These are phyloP conservation scores for Suillus discolor DNA, from an alignment of 768 basidiomycete species.

Conservation along the genomic window DNA sequence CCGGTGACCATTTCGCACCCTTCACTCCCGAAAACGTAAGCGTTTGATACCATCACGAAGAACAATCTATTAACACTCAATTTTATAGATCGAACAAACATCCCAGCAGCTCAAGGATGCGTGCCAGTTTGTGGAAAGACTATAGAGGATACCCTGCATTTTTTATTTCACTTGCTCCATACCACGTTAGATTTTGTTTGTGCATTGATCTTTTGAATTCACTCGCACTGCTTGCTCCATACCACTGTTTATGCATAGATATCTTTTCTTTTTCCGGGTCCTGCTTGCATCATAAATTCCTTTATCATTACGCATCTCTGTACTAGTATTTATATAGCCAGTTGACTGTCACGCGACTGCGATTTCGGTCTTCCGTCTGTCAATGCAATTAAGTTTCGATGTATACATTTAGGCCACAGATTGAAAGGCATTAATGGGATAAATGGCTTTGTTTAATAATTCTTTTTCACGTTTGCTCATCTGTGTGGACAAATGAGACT, in stretches of 20 bases:
- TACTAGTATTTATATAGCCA: neutral
- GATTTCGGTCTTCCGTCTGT: neutral
- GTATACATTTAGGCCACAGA: neutral
- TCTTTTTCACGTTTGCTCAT: neutral
- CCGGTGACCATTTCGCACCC: constrained; percentile 66
- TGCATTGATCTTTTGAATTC: neutral
- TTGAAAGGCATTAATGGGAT: too few species aligned
- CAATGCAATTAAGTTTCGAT: neutral
- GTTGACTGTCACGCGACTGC: neutral
- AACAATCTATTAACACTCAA: neutral
- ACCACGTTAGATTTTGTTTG: neutral
- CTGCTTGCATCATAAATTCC: neutral
- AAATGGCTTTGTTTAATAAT: neutral
- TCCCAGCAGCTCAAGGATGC: constrained; percentile 26
- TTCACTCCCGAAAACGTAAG: constrained; percentile 57
- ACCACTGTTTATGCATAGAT: neutral
- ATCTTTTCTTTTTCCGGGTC: neutral
- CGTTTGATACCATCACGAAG: neutral
- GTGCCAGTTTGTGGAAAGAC: constrained; percentile 14
- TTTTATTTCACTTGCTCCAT: neutral
- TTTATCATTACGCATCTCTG: neutral
- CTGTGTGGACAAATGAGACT: neutral
- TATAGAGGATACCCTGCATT: neutral
- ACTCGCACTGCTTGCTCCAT: neutral
- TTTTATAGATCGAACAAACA: constrained; percentile 21